Evolutionary conservation across 2,329 filamentous ascomycete species (phyloP).

Genomic region (Fusarium sp.): DNA sequence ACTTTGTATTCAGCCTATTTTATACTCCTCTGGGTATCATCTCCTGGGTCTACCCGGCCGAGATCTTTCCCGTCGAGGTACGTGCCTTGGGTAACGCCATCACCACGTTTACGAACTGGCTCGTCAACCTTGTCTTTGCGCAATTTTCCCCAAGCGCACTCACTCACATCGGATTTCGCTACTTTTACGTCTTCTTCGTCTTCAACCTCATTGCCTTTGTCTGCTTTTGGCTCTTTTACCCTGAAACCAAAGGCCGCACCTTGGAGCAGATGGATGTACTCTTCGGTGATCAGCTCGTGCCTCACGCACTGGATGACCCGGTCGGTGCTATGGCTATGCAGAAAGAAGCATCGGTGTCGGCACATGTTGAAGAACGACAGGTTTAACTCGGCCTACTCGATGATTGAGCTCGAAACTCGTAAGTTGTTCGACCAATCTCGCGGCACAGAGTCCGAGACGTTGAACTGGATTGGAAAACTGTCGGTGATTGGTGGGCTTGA

Average conservation of each 20-base stretch:
- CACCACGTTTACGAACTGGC: conserved; percentile 48
- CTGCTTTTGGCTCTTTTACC: conserved; percentile 35
- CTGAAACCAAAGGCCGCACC: conserved; percentile 21
- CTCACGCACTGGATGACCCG: conserved; percentile 25
- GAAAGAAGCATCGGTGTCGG: conserved; percentile 6
- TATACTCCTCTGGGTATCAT: conserved; percentile 57
- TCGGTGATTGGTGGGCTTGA: too few relatives aligned
- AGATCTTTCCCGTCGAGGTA: conserved; percentile 54
- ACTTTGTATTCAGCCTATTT: conserved; percentile 50
- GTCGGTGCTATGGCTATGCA: conserved; percentile 21
- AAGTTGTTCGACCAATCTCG: too few relatives aligned
- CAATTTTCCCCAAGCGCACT: conserved; percentile 61
- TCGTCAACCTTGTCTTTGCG: conserved; percentile 58
- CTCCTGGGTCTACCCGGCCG: conserved; percentile 53
- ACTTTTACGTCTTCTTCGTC: conserved; percentile 51
- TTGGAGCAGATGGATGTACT: conserved; percentile 27
- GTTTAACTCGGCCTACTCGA: not conserved
- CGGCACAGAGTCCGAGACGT: too few relatives aligned
- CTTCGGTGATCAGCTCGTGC: conserved; percentile 26
- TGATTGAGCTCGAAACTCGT: too few relatives aligned
- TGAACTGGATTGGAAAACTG: too few relatives aligned
- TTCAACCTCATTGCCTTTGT: conserved; percentile 41
- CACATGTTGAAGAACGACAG: conserved; percentile 7
- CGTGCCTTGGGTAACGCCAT: conserved; percentile 46
- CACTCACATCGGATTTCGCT: conserved; percentile 56